These are phyloP conservation scores for Aspergillus niger DNA, from an alignment of 2,329 filamentous ascomycete species.

Conservation along the genomic window DNA sequence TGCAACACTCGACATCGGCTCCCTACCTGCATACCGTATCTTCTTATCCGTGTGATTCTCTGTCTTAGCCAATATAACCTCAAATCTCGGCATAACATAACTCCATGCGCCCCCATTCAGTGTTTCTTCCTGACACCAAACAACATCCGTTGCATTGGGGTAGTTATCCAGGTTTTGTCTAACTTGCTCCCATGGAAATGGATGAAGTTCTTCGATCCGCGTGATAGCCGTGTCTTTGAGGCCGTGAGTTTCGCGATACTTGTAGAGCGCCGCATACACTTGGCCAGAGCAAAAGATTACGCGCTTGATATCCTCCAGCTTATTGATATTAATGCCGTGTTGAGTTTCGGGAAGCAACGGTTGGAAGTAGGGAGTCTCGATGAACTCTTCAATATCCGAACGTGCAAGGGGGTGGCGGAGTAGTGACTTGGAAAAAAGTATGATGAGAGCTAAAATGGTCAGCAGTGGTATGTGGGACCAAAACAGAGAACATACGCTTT, in stretches of 20 bases:
- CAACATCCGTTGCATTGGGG: constrained; percentile 94
- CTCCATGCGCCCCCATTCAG: constrained; percentile 96
- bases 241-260: constrained; percentile 83
- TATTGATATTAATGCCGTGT: constrained; percentile 74
- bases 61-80: constrained; percentile 92
- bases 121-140: constrained; percentile 97
- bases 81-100: constrained; percentile 92
- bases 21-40: too few relatives aligned
- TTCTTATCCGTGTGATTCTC: constrained; percentile 64
- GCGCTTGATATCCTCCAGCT: constrained; percentile 84
- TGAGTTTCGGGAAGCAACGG: constrained; percentile 94
- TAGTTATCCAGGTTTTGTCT: constrained; percentile 96
- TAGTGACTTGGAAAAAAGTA: constrained; percentile 98
- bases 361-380: constrained; percentile 86
- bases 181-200: constrained; percentile 97
- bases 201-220: constrained; percentile 95
- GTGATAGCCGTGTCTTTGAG: constrained; percentile 92
- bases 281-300: constrained; percentile 94
- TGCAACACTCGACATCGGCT: too few relatives aligned
- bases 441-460: constrained; percentile 68
- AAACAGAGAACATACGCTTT: constrained; percentile 71
- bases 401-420: constrained; percentile 92
- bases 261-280: constrained; percentile 85
- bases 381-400: constrained; percentile 88
- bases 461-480: constrained; percentile 15